Percentiles rank a stretch among this genome's conserved stretches.
phyloP scores from a whole-genome alignment of 2,329 filamentous ascomycete genomes.

The Coleophoma crateriformis region DNA sequence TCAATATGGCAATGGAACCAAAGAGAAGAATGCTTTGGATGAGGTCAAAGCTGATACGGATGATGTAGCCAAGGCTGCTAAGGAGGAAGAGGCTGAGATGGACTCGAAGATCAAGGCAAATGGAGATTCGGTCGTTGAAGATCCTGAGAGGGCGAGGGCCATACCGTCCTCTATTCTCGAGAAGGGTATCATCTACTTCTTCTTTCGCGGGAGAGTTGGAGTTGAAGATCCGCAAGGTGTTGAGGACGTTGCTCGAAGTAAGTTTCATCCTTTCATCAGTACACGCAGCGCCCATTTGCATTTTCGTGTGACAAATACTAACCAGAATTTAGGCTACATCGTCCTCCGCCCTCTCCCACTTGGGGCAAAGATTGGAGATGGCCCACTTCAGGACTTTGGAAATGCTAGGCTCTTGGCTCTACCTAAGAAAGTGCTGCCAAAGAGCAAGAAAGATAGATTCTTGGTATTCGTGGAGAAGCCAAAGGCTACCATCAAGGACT shows the following conservation, averaged over 20 bases:
- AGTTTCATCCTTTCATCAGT: too few species aligned
- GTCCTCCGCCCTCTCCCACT: constrained; percentile 67
- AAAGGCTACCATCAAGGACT: constrained; percentile 55
- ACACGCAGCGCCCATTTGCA: too few species aligned
- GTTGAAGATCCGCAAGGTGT: constrained; percentile 64
- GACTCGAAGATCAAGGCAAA: constrained; percentile 21
- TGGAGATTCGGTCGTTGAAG: constrained; percentile 20
- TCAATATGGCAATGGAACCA: background rate
- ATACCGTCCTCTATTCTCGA: constrained; percentile 61
- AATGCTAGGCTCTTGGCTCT: constrained; percentile 71
- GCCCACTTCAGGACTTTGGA: constrained; percentile 40
- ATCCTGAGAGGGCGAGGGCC: constrained; percentile 25
- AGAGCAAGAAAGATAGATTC: constrained; percentile 62
- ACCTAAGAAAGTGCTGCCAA: constrained; percentile 79
- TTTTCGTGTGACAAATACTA: too few species aligned
- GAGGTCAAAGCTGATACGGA: constrained; percentile 23
- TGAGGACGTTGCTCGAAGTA: constrained; percentile 66
- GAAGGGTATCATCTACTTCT: constrained; percentile 89
- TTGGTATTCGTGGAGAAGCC: constrained; percentile 81
- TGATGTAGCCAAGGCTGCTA: constrained; percentile 16
- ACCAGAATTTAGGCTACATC: constrained; percentile 45
- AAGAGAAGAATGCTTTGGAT: constrained; percentile 21
- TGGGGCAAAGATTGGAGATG: constrained; percentile 60
- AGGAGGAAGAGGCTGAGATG: constrained; percentile 17
- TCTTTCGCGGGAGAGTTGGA: constrained; percentile 72